phyloP scores from a whole-genome alignment of 352 stramenopile genomes.

The Pilasporangium apinafurcum region DNA sequence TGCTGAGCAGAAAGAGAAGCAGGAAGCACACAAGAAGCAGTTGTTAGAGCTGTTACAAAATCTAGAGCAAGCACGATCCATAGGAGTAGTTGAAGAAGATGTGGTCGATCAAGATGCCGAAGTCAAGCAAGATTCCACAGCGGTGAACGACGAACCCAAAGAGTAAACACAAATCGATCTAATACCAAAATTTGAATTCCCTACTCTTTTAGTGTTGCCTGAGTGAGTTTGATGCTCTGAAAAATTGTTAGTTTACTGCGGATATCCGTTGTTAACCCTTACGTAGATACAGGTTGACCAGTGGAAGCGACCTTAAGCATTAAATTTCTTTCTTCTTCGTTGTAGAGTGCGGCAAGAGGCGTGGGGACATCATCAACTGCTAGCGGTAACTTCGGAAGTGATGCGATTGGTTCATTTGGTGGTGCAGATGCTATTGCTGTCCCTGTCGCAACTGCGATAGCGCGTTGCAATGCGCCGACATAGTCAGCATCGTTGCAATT shows the following conservation, averaged over 20 bases:
- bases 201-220: too few species aligned
- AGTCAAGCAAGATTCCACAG: too few species aligned
- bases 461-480: constrained; percentile 5
- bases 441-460: constrained; percentile 6
- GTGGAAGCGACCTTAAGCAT: constrained; percentile 39
- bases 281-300: neutral
- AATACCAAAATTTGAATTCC: too few species aligned
- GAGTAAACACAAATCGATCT: too few species aligned
- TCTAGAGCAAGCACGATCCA: too few species aligned
- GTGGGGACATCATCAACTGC: constrained; percentile 30
- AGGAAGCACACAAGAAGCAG: constrained; percentile 24
- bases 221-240: too few species aligned
- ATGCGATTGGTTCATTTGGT: neutral
- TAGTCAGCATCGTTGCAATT: constrained; percentile 4
- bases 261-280: too few species aligned
- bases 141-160: too few species aligned
- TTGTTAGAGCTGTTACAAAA: constrained; percentile 33
- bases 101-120: too few species aligned
- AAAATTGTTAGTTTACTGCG: too few species aligned
- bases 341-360: constrained; percentile 63
- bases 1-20: constrained; percentile 13
- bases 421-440: neutral
- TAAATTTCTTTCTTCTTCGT: constrained; percentile 59
- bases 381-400: neutral
- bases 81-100: too few species aligned